Evolutionary conservation across 768 basidiomycete species (phyloP), one percentile per base, ranked within the genome.

Genomic region (Gautieria morchelliformis): DNA sequence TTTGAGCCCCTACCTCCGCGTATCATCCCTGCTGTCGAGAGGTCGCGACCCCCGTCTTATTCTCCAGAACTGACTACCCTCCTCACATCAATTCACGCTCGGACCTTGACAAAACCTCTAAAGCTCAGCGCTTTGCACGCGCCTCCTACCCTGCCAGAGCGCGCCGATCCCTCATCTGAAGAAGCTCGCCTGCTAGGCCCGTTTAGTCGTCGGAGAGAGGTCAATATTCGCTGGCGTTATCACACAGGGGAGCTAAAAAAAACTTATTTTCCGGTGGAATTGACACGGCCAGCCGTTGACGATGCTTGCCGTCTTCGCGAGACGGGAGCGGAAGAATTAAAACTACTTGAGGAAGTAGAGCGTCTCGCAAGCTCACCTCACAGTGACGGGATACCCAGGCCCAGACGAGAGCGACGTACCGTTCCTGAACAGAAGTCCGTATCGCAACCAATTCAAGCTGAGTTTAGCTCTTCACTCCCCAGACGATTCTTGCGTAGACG

Each of bases 131-230:
- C 75, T 42, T 65, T 89, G 40, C 53, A 59, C 8, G 67, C 64
- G 10, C 88, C 88, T 0, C 78, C 81, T 2, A 74, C 66, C 5
- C 69, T 89, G 22, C 83, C 85, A 1, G 62, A 66, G n/a, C 78
- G 79, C 20, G 82, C 81, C 32, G 69, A 83, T 60, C 77, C 80
- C 19, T 60, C 67, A 2, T 84, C 85, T 9, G 73, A 78, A 56
- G 84, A 87, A 53, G 81, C 82, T 1, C 66, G 66, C 30, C 62
- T 85, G 4, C 70, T 87, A 35, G 88, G 87, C 2, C 78, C 75
- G 10, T 72, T 89, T 44, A 87, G 85, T 72, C 86, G 80, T 65
- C 80, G 89, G 37, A 78, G 88, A 45, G 80, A 89, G 66, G 75
- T 82, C 50, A 92, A 93, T 68, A 74, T 83, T 47, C 81, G 81